A percentile compares a stretch with the other conserved stretches of the same genome.
Evolutionary conservation across 306 rosid genomes (phyloP).

Genomic region (Citrullus amarus): DNA sequence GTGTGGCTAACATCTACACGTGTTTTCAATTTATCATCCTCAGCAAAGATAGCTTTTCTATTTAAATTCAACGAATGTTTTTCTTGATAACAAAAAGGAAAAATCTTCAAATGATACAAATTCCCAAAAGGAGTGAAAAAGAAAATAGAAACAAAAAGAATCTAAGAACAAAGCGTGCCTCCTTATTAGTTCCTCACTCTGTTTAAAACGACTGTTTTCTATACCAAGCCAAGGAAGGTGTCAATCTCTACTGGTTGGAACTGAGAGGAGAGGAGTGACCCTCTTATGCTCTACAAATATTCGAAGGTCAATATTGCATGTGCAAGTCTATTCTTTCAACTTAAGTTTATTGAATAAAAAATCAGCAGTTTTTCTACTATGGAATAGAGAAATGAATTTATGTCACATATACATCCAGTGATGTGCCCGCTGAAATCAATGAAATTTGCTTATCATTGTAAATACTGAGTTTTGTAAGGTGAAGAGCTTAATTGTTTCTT

Average conservation of each 20-base stretch:
- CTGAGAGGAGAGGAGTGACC: no score
- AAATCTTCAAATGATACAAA: no score
- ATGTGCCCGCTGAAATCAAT: neutral
- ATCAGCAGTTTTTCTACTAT: neutral
- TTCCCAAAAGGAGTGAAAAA: no score
- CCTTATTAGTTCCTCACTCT: neutral
- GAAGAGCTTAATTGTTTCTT: neutral
- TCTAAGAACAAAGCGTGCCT: neutral
- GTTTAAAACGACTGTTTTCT: neutral
- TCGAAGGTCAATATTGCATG: no score
- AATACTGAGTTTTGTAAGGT: neutral
- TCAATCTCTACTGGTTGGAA: neutral
- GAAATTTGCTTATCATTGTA: neutral
- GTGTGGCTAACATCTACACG: neutral
- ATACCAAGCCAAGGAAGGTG: neutral
- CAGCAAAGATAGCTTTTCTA: neutral
- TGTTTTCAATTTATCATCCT: neutral
- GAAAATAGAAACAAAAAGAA: no score
- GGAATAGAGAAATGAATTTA: neutral
- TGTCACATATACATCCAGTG: neutral
- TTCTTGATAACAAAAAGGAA: no score
- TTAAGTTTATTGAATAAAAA: neutral
- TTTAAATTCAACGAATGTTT: neutral
- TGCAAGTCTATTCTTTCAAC: neutral
- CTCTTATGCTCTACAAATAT: no score